A percentile compares a stretch with the other conserved stretches of the same genome.
Conservation (phyloP, 2,329 filamentous ascomycete genomes). For the Scytalidium lignicola region DNA sequence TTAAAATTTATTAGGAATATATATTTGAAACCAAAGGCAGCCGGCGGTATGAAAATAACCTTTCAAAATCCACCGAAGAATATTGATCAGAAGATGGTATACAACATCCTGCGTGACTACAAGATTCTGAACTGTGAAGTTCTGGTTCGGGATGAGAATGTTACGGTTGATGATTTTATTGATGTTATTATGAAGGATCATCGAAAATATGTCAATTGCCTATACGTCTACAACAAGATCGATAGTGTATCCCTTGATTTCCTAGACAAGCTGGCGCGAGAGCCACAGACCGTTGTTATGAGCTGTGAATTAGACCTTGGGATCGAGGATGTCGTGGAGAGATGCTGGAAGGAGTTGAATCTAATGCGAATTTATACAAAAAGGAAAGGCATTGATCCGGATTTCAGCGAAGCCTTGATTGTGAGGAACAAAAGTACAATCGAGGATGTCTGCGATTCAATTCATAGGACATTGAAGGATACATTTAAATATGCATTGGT, state of each 20-base stretch:
- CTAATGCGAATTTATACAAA: constrained; percentile 96
- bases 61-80: constrained; percentile 86
- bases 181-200: constrained; percentile 99
- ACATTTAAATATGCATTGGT: constrained; percentile 98
- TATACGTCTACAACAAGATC: constrained; percentile 99
- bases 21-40: constrained; percentile 92
- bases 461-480: constrained; percentile 92
- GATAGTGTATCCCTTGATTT: constrained; percentile 92
- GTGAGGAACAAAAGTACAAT: constrained; percentile 83
- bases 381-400: constrained; percentile 84
- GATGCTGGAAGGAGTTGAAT: constrained; percentile 89
- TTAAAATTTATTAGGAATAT: constrained; percentile 63
- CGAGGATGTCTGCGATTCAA: constrained; percentile 94
- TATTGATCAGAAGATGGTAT: constrained; percentile 96
- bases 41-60: constrained; percentile 97
- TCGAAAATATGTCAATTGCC: constrained; percentile 87
- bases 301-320: constrained; percentile 93
- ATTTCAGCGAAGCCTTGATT: constrained; percentile 88
- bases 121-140: constrained; percentile 98
- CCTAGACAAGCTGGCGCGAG: constrained; percentile 83
- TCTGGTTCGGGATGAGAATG: constrained; percentile 87
- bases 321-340: constrained; percentile 86
- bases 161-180: constrained; percentile 96
- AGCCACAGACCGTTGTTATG: constrained; percentile 95
- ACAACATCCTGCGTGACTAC: constrained; percentile 96